These are phyloP conservation scores for Wickerhamomyces rabaulensis DNA, from an alignment of 805 yeast genomes.

Conservation along the genomic window DNA sequence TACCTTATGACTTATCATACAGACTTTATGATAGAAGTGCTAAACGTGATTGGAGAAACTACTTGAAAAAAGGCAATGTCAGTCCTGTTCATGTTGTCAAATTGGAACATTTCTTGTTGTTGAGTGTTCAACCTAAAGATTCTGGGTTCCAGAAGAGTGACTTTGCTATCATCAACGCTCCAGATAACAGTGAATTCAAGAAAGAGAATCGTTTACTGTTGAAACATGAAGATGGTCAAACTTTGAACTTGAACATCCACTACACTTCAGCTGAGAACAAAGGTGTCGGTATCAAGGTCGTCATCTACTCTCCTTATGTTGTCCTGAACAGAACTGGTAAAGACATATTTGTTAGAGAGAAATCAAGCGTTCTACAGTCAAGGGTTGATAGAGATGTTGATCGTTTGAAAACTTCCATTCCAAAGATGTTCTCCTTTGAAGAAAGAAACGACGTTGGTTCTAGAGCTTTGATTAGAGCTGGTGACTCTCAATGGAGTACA, in stretches of 20 bases:
- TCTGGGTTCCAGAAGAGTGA: conserved; percentile 62
- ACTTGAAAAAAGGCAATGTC: conserved; percentile 58
- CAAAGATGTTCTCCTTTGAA: conserved; percentile 84
- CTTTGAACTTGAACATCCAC: conserved; percentile 55
- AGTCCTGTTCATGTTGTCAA: conserved; percentile 78
- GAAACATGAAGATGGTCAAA: conserved; percentile 61
- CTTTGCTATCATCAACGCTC: conserved; percentile 64
- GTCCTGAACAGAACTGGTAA: conserved; percentile 76
- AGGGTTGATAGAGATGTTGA: conserved; percentile 27
- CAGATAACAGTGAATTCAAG: conserved; percentile 46
- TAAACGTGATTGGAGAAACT: conserved; percentile 60
- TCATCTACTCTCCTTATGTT: conserved; percentile 80
- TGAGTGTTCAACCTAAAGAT: conserved; percentile 62
- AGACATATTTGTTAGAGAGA: conserved; percentile 51
- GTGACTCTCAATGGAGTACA: conserved; percentile 65
- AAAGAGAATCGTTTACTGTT: conserved; percentile 50
- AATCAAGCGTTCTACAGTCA: conserved; percentile 47
- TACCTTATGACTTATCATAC: conserved; percentile 78
- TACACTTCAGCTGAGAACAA: conserved; percentile 49
- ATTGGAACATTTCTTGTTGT: conserved; percentile 59
- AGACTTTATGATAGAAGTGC: conserved; percentile 71
- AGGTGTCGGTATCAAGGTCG: conserved; percentile 58
- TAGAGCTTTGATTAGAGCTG: conserved; percentile 61
- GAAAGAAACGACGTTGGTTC: conserved; percentile 50
- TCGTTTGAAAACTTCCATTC: conserved; percentile 36